These are phyloP conservation scores for Xylaria palmicola DNA, from an alignment of 495 filamentous ascomycete genomes.

Conservation along the genomic window DNA sequence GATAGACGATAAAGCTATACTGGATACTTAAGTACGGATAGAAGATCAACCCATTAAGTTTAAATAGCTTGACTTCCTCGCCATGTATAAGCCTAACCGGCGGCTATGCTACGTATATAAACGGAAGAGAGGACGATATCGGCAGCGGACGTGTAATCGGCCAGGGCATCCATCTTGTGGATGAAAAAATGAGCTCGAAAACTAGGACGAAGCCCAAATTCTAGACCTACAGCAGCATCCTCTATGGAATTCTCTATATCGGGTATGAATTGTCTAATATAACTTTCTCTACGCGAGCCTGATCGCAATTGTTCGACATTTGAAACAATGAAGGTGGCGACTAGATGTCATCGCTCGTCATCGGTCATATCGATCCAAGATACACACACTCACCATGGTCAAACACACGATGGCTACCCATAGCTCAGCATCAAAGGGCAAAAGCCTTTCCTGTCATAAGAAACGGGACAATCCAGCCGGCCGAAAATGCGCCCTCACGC, in stretches of 20 bases:
- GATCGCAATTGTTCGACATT: no score
- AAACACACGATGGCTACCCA: neutral
- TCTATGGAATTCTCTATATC: neutral
- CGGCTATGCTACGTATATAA: no score
- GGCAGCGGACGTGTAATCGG: neutral
- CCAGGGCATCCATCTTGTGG: neutral
- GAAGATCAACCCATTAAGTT: no score
- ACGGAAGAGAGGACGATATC: no score
- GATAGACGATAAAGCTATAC: no score
- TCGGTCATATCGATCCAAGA: neutral
- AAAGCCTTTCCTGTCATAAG: neutral
- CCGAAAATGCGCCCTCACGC: neutral
- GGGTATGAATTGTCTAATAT: no score
- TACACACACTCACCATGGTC: neutral
- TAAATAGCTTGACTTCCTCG: no score
- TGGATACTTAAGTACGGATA: no score
- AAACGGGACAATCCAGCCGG: no score
- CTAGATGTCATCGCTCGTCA: conserved; percentile 1
- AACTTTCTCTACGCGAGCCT: no score
- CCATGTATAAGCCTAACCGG: no score
- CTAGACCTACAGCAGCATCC: neutral
- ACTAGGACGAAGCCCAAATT: neutral
- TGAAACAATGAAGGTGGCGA: neutral
- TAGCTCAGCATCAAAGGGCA: neutral
- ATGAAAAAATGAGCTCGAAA: neutral